Conservation (phyloP, 805 yeast species). For the Hanseniaspora guilliermondii region DNA sequence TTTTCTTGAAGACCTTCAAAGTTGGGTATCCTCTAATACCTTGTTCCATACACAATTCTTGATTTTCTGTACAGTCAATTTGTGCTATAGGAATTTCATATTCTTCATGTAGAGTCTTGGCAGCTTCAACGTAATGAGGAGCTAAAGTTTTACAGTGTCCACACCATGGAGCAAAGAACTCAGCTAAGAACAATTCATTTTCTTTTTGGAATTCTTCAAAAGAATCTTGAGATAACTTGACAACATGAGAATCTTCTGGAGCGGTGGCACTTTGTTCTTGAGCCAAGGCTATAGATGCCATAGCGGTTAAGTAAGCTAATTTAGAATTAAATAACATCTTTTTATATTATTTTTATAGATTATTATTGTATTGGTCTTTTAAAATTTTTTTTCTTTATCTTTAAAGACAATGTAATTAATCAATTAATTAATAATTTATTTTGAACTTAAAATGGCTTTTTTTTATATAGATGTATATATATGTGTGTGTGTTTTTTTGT, state of each 20-base stretch:
- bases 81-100: constrained; percentile 65
- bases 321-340: neutral
- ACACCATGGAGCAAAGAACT: constrained; percentile 95
- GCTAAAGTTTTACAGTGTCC: constrained; percentile 87
- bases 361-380: neutral
- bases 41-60: constrained; percentile 52
- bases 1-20: constrained; percentile 56
- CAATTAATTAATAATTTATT: too few relatives aligned
- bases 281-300: constrained; percentile 17
- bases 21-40: constrained; percentile 78
- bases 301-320: constrained; percentile 16
- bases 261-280: constrained; percentile 51
- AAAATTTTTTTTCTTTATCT: too few relatives aligned
- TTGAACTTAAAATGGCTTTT: too few relatives aligned
- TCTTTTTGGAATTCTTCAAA: constrained; percentile 54
- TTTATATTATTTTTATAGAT: neutral
- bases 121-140: constrained; percentile 69
- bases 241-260: constrained; percentile 75
- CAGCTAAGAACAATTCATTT: constrained; percentile 72
- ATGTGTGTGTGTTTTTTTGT: neutral
- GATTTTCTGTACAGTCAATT: constrained; percentile 72
- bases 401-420: neutral
- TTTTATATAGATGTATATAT: neutral
- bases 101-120: constrained; percentile 51
- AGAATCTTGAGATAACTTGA: constrained; percentile 54